Percentiles rank a stretch among this genome's conserved stretches.
Evolutionary conservation across 202 grass and related monocot genomes (phyloP).

Genomic region (Brachypodium distachyon): DNA sequence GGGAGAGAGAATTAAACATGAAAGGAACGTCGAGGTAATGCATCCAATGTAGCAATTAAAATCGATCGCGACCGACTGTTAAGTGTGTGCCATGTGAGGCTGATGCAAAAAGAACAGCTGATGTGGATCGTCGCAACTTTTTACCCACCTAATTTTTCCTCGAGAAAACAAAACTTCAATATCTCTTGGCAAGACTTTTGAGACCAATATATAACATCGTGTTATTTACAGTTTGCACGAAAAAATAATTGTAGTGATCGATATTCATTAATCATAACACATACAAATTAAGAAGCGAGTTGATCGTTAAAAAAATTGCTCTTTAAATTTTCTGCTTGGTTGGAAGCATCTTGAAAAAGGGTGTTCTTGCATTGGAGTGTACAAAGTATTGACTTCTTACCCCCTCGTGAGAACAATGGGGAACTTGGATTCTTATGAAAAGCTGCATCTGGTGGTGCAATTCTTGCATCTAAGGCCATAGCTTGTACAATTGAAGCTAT

Average conservation of each 20-base stretch:
- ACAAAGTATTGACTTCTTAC: conserved; percentile 48
- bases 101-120: conserved; percentile 16
- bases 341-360: conserved; percentile 41
- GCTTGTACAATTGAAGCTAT: conserved; percentile 38
- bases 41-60: conserved; percentile 29
- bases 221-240: background rate
- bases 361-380: conserved; percentile 50
- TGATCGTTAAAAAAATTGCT: background rate
- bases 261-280: background rate
- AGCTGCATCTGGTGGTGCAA: conserved; percentile 37
- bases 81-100: conserved; percentile 57
- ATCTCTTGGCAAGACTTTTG: conserved; percentile 14
- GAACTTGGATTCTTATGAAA: conserved; percentile 36
- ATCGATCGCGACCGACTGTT: conserved; percentile 29
- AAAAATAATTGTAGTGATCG: too few species aligned
- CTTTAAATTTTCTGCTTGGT: background rate
- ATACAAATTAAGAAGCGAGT: background rate
- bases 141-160: conserved; percentile 45
- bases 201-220: background rate
- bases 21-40: conserved; percentile 24
- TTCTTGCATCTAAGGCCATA: conserved; percentile 41
- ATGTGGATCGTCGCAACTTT: conserved; percentile 34
- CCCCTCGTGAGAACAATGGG: conserved; percentile 20
- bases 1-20: background rate
- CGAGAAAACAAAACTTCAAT: conserved; percentile 28